phyloP scores from a whole-genome alignment of 1,284 basidiomycete species.

The Mrakiaceae sp. region DNA sequence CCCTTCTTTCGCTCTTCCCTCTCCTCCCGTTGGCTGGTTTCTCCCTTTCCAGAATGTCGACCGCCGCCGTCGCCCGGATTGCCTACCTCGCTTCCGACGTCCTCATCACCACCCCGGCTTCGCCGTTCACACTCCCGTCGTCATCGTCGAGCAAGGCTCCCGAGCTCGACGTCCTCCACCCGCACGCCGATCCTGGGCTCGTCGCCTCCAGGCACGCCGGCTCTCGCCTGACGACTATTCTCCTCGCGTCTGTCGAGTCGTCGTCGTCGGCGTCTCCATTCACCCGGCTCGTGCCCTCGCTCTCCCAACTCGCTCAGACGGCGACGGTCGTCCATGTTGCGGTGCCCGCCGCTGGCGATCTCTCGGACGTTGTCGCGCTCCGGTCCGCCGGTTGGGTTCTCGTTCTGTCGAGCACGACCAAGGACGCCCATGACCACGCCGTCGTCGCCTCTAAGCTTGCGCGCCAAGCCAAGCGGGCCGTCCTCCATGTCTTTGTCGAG shows the following conservation, averaged over 20 bases:
- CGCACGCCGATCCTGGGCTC: constrained; percentile 12
- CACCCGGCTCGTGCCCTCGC: constrained; percentile 46
- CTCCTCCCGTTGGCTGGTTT: neutral
- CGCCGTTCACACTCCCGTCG: neutral
- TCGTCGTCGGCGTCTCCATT: constrained; percentile 26
- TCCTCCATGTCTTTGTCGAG: constrained; percentile 61
- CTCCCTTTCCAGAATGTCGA: constrained; percentile 38
- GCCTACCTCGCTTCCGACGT: constrained; percentile 56
- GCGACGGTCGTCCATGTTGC: constrained; percentile 52
- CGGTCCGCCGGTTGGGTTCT: constrained; percentile 49
- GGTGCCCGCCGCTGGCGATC: constrained; percentile 38
- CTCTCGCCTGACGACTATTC: constrained; percentile 10
- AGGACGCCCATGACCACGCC: constrained; percentile 61
- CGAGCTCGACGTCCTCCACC: constrained; percentile 10
- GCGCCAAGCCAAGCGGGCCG: constrained; percentile 46
- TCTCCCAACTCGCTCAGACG: constrained; percentile 44
- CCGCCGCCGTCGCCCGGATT: constrained; percentile 41
- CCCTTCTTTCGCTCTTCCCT: neutral
- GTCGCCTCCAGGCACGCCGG: constrained; percentile 5
- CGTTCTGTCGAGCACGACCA: constrained; percentile 50
- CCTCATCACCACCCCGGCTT: constrained; percentile 42
- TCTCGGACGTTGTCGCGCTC: constrained; percentile 49
- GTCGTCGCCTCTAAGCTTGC: constrained; percentile 60
- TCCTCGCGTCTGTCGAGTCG: constrained; percentile 38
- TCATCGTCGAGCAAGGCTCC: neutral